phyloP scores from a whole-genome alignment of 306 rosid genomes.

The Fragaria iinumae region DNA sequence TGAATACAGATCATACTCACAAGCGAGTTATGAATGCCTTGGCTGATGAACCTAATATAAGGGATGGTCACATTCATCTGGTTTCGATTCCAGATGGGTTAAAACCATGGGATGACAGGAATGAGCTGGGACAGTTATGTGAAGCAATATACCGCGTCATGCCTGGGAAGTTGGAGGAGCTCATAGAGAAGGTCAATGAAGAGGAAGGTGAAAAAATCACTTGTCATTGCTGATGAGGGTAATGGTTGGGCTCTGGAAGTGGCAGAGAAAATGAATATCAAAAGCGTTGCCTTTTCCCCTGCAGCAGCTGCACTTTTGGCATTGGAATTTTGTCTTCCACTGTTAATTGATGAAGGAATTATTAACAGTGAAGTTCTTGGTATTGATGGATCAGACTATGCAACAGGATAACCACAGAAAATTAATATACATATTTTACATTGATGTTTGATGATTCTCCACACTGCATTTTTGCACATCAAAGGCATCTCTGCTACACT shows the following conservation, averaged over 20 bases:
- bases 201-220: conserved; percentile 26
- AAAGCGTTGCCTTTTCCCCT: conserved; percentile 36
- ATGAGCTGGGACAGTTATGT: conserved; percentile 26
- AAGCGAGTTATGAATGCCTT: conserved; percentile 33
- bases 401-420: too few relatives aligned
- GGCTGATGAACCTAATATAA: conserved; percentile 10
- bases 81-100: conserved; percentile 54
- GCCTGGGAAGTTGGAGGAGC: conserved; percentile 47
- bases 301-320: conserved; percentile 38
- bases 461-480: too few relatives aligned
- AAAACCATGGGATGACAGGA: conserved; percentile 36
- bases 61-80: conserved; percentile 23
- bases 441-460: too few relatives aligned
- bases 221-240: conserved; percentile 33
- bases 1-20: conserved; percentile 40
- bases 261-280: conserved; percentile 43
- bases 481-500: too few relatives aligned
- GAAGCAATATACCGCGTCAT: conserved; percentile 26
- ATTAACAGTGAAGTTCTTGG: conserved; percentile 19
- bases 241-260: conserved; percentile 48
- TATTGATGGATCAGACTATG: too few relatives aligned
- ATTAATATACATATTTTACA: too few relatives aligned
- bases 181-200: conserved; percentile 35
- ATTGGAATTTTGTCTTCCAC: conserved; percentile 21
- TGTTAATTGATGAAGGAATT: conserved; percentile 36